Evolutionary conservation across 202 grass and related monocot genomes (phyloP), one percentile per base, ranked within the genome.

Genomic region (Cymbopogon flexuosus): DNA sequence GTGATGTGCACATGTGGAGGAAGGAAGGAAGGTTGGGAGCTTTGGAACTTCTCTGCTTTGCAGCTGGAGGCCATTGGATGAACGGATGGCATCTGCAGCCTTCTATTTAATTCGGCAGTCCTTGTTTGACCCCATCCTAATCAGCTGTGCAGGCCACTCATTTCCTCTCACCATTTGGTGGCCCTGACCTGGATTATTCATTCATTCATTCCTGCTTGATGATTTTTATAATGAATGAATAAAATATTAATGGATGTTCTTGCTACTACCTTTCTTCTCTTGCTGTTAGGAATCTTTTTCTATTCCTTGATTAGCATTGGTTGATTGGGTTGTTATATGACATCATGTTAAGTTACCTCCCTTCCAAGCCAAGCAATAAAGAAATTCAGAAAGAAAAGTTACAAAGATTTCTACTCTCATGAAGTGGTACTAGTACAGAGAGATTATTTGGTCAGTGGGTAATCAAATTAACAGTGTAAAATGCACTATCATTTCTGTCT

Each of bases 341-440:
- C 8, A 33, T 79, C 47, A 68, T 88, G 75, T 18, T 63, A 16
- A 23, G 5, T 59, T 27, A 29, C 61, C 57, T 84, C 64, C 57
- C 88, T 76, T 91, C 79, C 63, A 87, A 91, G 66, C 63, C 56
- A 88, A 90, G 70, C 21, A 40, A 69, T 15, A 41, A 76, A 79
- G 47, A 3, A 22, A 22, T 22, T 79, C 27, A 13, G 27, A 8
- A n/a, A 10, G 1, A 8, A 52, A 22, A 57, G 52, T 57, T 57
- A 8, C 18, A 54, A 42, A 4, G 52, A 18, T 23, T 39, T 76
- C 4, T 29, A 42, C 65, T 49, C 45, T 59, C 56, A 52, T n/a
- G n/a, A n/a, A 59, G 22, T 61, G 22, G 23, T 5, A 9, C 2
- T 11, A 16, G 68, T 70, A 46, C 41, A 70, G 67, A 46, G n/a